A percentile compares a stretch with the other conserved stretches of the same genome.
Conservation (phyloP, 257 asterid genomes). For the Leonotis leonurus region DNA sequence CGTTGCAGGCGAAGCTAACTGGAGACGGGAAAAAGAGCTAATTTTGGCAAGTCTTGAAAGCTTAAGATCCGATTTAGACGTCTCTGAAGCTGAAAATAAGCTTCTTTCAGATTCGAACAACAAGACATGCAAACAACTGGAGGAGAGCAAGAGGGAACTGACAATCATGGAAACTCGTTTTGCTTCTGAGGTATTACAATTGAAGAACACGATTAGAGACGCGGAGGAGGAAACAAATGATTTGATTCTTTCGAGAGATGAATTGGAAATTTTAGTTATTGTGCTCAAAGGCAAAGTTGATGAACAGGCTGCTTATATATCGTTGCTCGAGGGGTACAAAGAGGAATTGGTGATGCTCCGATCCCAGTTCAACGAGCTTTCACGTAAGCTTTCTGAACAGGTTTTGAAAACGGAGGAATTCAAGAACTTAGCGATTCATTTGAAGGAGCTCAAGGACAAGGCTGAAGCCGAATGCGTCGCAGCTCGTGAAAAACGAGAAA, state of each 20-base stretch:
- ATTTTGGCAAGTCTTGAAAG: conserved; percentile 31
- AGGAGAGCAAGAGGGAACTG: conserved; percentile 37
- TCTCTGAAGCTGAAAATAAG: conserved; percentile 38
- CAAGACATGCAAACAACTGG: conserved; percentile 29
- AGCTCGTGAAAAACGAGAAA: conserved; percentile 54
- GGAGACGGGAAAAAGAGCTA: conserved; percentile 36
- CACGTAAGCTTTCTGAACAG: conserved; percentile 63
- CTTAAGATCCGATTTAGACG: conserved; percentile 50
- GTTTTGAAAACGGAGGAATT: conserved; percentile 66
- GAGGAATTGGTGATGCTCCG: conserved; percentile 39
- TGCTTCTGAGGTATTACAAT: conserved; percentile 35
- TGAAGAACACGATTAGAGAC: conserved; percentile 28
- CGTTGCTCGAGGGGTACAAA: conserved; percentile 35
- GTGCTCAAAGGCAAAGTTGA: conserved; percentile 47
- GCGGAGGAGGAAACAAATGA: conserved; percentile 43
- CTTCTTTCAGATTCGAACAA: conserved; percentile 50
- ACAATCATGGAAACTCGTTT: conserved; percentile 24
- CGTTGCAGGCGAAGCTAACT: conserved; percentile 40
- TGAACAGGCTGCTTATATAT: conserved; percentile 34
- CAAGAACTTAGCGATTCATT: conserved; percentile 60
- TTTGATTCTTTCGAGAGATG: conserved; percentile 47
- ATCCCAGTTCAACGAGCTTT: conserved; percentile 43
- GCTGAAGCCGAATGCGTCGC: conserved; percentile 64
- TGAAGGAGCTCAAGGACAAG: conserved; percentile 81
- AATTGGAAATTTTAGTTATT: conserved; percentile 47